Evolutionary conservation across 2,329 filamentous ascomycete genomes (phyloP).

Genomic region (Aspergillus latus): DNA sequence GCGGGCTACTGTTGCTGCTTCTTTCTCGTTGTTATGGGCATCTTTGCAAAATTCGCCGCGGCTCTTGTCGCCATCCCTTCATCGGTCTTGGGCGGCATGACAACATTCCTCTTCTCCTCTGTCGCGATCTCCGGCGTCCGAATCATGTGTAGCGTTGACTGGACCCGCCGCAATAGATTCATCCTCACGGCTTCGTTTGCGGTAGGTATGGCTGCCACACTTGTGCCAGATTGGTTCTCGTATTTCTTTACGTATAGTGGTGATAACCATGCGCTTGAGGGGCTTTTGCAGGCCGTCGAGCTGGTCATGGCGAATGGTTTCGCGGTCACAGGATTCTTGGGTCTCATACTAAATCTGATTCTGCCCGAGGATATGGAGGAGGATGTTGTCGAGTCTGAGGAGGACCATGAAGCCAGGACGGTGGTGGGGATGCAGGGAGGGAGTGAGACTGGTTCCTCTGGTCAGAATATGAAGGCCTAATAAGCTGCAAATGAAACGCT

Average conservation of each 20-base stretch:
- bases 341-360: constrained; percentile 70
- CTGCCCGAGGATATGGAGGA: constrained; percentile 78
- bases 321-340: constrained; percentile 68
- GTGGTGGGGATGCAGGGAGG: not conserved
- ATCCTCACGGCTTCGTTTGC: constrained; percentile 63
- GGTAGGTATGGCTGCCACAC: constrained; percentile 57
- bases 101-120: constrained; percentile 67
- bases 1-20: constrained; percentile 66
- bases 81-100: constrained; percentile 49
- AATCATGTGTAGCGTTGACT: constrained; percentile 62
- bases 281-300: constrained; percentile 52
- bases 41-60: constrained; percentile 70
- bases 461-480: not conserved
- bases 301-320: constrained; percentile 67
- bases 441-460: not conserved
- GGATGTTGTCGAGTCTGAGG: constrained; percentile 39
- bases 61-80: constrained; percentile 65
- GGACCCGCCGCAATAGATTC: constrained; percentile 66
- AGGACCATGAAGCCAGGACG: constrained; percentile 21
- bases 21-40: constrained; percentile 67
- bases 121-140: constrained; percentile 66
- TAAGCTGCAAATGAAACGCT: no score
- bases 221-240: constrained; percentile 50
- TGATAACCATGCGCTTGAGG: constrained; percentile 68
- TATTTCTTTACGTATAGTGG: constrained; percentile 49